Conservation (phyloP, 2,329 filamentous ascomycete genomes). For the Anisogramma anomala region DNA sequence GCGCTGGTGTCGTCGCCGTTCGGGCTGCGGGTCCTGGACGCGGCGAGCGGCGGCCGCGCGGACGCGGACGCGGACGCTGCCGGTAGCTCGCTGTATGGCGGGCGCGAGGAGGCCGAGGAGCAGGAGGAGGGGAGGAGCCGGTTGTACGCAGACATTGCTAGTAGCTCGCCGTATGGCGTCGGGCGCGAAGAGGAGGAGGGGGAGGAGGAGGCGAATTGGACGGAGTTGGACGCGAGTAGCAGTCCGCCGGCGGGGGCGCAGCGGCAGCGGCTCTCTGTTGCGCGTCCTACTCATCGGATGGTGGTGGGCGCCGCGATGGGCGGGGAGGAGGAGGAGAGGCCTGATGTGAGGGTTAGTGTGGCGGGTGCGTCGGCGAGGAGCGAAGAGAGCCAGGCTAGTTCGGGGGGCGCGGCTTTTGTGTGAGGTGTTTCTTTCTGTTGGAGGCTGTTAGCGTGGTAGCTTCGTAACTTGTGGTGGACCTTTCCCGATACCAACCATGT, state of each 20-base stretch:
- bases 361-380: neutral
- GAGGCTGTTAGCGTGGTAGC: too few species aligned
- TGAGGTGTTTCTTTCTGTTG: neutral
- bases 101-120: neutral
- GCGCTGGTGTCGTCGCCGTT: neutral
- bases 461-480: too few species aligned
- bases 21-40: neutral
- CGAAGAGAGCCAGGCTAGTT: neutral
- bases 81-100: slow-evolving; percentile 24
- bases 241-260: too few species aligned
- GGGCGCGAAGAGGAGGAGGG: neutral
- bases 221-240: neutral
- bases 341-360: neutral
- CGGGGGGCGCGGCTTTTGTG: neutral
- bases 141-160: slow-evolving; percentile 25
- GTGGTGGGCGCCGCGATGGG: slow-evolving; percentile 1
- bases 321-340: neutral
- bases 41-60: slow-evolving; percentile 5
- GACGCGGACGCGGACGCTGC: slow-evolving; percentile 24
- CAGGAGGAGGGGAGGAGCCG: neutral
- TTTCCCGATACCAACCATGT: too few species aligned
- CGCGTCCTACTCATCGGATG: too few species aligned
- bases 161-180: slow-evolving; percentile 25
- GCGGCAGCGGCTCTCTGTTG: too few species aligned
- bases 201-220: slow-evolving; percentile 1